Base-by-base conservation (phyloP, 2,329 filamentous ascomycete genomes). In the Colletotrichum euphorbiae region DNA sequence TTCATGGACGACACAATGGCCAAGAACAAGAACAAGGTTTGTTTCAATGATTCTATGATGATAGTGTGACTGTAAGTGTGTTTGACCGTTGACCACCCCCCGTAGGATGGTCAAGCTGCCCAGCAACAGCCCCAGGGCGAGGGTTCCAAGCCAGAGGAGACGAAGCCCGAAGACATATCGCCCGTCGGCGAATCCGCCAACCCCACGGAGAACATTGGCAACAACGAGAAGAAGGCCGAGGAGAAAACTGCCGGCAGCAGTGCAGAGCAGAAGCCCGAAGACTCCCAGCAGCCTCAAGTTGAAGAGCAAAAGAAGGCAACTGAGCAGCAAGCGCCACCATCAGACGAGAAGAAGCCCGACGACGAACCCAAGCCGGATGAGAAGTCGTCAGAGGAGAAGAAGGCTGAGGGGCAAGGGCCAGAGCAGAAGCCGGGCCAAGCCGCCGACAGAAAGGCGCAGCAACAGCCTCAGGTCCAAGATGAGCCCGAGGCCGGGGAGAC, bases 21-120 rank as follows among this genome's bases (percentile, higher is more conserved):
- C 59, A 63, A 46, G 42, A 69, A 67, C 62, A 68, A 65, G 54
- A 67, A 57, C 59, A 71, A 68, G 62, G 69, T 71, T 64, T 50
- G 69, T 19, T n/a, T n/a, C 24, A 4, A 3, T 8, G 6, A 8
- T 1, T 4, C 4, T 15, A 6, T 7, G 24, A n/a, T 3, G 2
- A 6, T 8, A 4, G 3, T 33, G 4, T 7, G 15, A 2, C 9
- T 24, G 15, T 1, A 42, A 38, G 8, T 51, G 5, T 2, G 15
- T 4, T 24, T 33, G 13, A 21, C 8, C 28, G 12, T n/a, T 33
- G 43, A n/a, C n/a, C n/a, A n/a, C 24, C 24, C 24, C 24, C 4
- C 5, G 12, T 6, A 59, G 45, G 68, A 61, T 52, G 57, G 58
- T 24, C 58, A 69, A 31, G 65, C 56, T 38, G 17, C 48, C 15